Conservation (phyloP, 768 basidiomycete species). For the Multifurca ochricompacta region DNA sequence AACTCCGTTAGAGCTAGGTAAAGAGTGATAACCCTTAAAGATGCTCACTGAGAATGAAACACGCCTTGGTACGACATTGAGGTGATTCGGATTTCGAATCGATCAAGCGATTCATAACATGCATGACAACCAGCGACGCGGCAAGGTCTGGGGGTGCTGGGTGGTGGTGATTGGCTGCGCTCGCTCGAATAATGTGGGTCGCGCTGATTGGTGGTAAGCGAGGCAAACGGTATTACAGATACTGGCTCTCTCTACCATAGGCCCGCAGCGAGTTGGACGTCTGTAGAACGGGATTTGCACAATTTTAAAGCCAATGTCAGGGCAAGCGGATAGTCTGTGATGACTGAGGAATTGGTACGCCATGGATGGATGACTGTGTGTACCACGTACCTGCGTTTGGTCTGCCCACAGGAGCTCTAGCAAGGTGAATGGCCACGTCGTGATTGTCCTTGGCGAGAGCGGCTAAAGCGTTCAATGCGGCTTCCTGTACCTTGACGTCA, state of each 20-base stretch:
- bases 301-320: constrained; percentile 42
- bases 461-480: constrained; percentile 54
- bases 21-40: background rate
- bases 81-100: constrained; percentile 35
- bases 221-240: background rate
- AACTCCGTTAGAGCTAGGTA: background rate
- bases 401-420: constrained; percentile 28
- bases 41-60: constrained; percentile 65
- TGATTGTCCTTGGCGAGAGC: constrained; percentile 59
- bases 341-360: background rate
- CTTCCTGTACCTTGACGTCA: constrained; percentile 62
- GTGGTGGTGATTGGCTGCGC: constrained; percentile 25
- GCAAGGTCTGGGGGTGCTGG: constrained; percentile 34
- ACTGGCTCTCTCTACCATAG: constrained; percentile 42
- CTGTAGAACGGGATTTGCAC: constrained; percentile 48
- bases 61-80: constrained; percentile 52
- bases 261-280: constrained; percentile 64
- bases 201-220: constrained; percentile 33
- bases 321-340: constrained; percentile 27
- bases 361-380: background rate
- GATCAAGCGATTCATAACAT: constrained; percentile 59
- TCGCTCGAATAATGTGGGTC: constrained; percentile 54
- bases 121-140: constrained; percentile 53
- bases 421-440: constrained; percentile 41
- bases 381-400: constrained; percentile 6